Percentiles rank a stretch among this genome's conserved stretches.
These are phyloP conservation scores for Solanum microdontum DNA, from an alignment of 257 asterid genomes.

Conservation along the genomic window DNA sequence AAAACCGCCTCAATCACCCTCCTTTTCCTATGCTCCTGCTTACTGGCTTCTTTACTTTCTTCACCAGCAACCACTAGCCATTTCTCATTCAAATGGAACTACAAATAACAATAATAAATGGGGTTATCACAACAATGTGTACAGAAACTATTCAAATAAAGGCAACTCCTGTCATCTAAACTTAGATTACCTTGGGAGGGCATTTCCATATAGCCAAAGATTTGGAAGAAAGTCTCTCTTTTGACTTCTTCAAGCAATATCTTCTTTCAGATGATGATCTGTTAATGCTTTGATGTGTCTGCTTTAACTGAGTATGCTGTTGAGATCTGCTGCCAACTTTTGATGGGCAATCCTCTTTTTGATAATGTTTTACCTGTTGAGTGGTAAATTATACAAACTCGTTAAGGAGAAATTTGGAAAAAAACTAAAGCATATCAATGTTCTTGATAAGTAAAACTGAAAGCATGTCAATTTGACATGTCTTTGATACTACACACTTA, in stretches of 20 bases:
- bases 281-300: too few species aligned
- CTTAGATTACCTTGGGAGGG: constrained; percentile 11
- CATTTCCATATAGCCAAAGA: constrained; percentile 13
- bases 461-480: not conserved
- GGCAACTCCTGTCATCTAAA: not conserved
- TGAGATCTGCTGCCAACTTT: constrained; percentile 2
- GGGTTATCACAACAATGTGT: not conserved
- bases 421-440: not conserved
- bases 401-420: not conserved
- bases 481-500: not conserved
- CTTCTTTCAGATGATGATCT: too few species aligned
- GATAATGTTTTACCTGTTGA: constrained; percentile 3
- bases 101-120: not conserved
- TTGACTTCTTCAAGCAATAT: not conserved
- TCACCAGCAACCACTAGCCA: constrained; percentile 45
- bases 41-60: constrained; percentile 26
- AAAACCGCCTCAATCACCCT: constrained; percentile 11
- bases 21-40: constrained; percentile 10
- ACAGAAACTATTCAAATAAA: not conserved
- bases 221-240: not conserved
- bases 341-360: not conserved
- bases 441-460: not conserved
- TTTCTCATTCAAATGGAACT: constrained; percentile 15
- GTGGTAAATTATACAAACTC: not conserved
- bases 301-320: not conserved